These are phyloP conservation scores for Fusarium coffeatum DNA, from an alignment of 2,329 filamentous ascomycete genomes.

Conservation along the genomic window DNA sequence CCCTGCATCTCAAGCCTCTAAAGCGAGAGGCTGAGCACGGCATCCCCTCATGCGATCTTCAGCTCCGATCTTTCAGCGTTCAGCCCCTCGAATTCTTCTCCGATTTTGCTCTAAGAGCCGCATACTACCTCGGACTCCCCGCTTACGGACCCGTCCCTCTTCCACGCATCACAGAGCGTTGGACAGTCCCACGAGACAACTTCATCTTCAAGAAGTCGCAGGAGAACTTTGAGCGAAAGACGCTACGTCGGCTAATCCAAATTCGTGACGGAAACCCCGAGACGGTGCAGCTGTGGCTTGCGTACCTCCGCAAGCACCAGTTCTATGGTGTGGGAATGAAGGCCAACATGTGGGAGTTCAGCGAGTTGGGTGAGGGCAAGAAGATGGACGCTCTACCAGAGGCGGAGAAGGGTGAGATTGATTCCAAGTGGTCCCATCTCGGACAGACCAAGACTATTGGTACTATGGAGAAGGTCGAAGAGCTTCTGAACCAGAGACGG, in stretches of 20 bases:
- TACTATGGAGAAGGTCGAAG: constrained; percentile 66
- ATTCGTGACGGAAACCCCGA: constrained; percentile 93
- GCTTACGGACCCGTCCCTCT: constrained; percentile 88
- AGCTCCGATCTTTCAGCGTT: constrained; percentile 89
- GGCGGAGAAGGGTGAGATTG: constrained; percentile 51
- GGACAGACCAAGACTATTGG: constrained; percentile 63
- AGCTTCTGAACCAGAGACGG: constrained; percentile 65
- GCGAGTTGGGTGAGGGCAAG: constrained; percentile 67
- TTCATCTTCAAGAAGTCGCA: constrained; percentile 98
- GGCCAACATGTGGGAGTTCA: constrained; percentile 94
- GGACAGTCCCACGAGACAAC: constrained; percentile 89
- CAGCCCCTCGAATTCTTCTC: constrained; percentile 93
- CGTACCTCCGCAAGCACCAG: constrained; percentile 89
- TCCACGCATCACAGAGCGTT: constrained; percentile 87
- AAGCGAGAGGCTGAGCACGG: constrained; percentile 79
- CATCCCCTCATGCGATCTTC: constrained; percentile 88
- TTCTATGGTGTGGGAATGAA: constrained; percentile 99
- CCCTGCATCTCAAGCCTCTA: constrained; percentile 86
- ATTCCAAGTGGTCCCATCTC: constrained; percentile 66
- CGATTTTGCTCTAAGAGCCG: constrained; percentile 93
- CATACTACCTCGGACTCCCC: constrained; percentile 91
- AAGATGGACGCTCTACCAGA: constrained; percentile 42
- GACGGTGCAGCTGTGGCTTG: constrained; percentile 90
- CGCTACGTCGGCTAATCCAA: constrained; percentile 85
- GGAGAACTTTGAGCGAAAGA: constrained; percentile 97